These are phyloP conservation scores for Diaporthe batatas DNA, from an alignment of 2,329 filamentous ascomycete species.

Conservation along the genomic window DNA sequence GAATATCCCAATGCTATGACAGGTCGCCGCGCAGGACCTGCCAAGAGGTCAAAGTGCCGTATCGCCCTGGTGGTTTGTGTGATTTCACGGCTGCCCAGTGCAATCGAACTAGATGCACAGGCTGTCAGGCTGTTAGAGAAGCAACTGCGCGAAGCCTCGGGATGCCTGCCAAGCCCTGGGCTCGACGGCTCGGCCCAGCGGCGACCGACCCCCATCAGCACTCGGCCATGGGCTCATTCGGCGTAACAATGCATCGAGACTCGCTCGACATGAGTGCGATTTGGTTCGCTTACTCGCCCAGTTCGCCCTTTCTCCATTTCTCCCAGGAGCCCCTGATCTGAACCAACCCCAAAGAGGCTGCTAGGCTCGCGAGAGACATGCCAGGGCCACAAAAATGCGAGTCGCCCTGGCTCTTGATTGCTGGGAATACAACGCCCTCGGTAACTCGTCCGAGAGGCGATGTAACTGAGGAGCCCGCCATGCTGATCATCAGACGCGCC, in stretches of 20 bases:
- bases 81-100: not conserved
- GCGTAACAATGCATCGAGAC: constrained; percentile 30
- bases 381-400: constrained; percentile 7
- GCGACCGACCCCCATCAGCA: constrained; percentile 12
- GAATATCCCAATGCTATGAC: not conserved
- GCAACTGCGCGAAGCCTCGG: too few relatives aligned
- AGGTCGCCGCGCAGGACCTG: not conserved
- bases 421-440: constrained; percentile 35
- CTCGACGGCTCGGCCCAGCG: constrained; percentile 25
- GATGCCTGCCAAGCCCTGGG: not conserved
- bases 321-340: not conserved
- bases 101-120: not conserved
- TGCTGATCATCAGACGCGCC: constrained; percentile 1
- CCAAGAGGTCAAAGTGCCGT: not conserved
- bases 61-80: not conserved
- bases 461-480: constrained; percentile 25
- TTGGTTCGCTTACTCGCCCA: constrained; percentile 22
- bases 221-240: constrained; percentile 15
- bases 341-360: constrained; percentile 16
- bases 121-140: too few relatives aligned
- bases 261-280: not conserved
- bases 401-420: constrained; percentile 38
- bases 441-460: constrained; percentile 27
- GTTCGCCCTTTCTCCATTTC: constrained; percentile 14
- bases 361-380: constrained; percentile 1